phyloP scores from a whole-genome alignment of 306 rosid genomes.

The Sindora glabra region DNA sequence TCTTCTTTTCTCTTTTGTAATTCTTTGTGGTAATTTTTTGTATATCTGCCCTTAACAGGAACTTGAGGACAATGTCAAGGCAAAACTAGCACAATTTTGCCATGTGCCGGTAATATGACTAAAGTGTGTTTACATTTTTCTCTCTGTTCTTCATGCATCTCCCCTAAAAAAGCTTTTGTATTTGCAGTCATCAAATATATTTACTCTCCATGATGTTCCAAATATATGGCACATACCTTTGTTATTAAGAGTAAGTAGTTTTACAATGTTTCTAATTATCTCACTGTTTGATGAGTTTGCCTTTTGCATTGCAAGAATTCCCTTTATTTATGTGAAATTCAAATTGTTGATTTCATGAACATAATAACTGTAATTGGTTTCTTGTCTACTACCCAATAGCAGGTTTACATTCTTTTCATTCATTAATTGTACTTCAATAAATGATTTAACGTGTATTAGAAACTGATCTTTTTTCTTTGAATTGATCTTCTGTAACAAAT shows the following conservation, averaged over 20 bases:
- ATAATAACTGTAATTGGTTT: background rate
- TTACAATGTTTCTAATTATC: background rate
- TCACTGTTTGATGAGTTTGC: background rate
- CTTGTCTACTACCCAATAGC: background rate
- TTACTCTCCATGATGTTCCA: constrained; percentile 80
- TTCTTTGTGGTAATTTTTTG: background rate
- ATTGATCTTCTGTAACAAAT: constrained; percentile 15
- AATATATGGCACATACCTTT: constrained; percentile 96
- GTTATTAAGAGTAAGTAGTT: constrained; percentile 59
- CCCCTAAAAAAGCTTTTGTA: constrained; percentile 1
- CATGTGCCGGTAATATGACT: constrained; percentile 67
- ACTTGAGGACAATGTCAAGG: constrained; percentile 60
- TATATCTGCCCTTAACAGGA: constrained; percentile 37
- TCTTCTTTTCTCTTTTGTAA: background rate
- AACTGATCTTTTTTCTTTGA: constrained; percentile 10
- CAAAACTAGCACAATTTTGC: constrained; percentile 76
- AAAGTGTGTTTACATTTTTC: constrained; percentile 5
- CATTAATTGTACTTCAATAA: background rate
- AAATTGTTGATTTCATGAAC: background rate
- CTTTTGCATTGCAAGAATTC: background rate
- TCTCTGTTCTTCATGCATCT: background rate
- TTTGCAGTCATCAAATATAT: constrained; percentile 59
- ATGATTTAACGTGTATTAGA: constrained; percentile 6
- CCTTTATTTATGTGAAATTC: background rate
- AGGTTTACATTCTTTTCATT: background rate